These are phyloP conservation scores for Bathelium albidoporum DNA, from an alignment of 495 filamentous ascomycete genomes.

Conservation along the genomic window DNA sequence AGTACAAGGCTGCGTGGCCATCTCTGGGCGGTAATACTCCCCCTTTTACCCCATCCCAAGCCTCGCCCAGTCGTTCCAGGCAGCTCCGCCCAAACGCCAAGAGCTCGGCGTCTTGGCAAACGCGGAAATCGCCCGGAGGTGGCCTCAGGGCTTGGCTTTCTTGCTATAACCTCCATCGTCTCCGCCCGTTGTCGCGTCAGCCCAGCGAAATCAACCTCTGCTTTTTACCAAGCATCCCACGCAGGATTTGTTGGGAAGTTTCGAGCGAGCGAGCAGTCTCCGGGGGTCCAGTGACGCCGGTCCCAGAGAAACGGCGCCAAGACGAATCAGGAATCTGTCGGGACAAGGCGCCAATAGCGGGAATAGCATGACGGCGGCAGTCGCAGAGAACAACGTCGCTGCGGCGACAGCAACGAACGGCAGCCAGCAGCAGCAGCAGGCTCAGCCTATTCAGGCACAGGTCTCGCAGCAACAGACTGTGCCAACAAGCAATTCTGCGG, in stretches of 20 bases:
- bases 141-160: neutral
- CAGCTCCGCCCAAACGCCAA: neutral
- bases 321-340: constrained; percentile 6
- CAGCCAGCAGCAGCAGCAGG: constrained; percentile 11
- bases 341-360: neutral
- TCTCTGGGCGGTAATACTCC: neutral
- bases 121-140: neutral
- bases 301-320: too few relatives aligned
- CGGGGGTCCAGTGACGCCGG: neutral
- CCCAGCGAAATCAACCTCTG: neutral
- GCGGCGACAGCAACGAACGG: neutral
- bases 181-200: neutral
- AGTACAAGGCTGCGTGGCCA: neutral
- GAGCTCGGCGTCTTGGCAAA: constrained; percentile 1
- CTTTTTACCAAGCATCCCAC: neutral
- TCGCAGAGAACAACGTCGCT: neutral
- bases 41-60: neutral
- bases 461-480: constrained; percentile 10
- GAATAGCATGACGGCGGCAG: neutral
- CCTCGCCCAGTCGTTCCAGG: neutral
- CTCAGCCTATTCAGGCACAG: neutral
- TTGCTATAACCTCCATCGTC: neutral
- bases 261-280: too few relatives aligned
- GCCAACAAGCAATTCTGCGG: constrained; percentile 50
- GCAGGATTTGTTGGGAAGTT: too few relatives aligned